Evolutionary conservation across 345 rosid genomes (phyloP).

Genomic region (Eucalyptus tenuipes): DNA sequence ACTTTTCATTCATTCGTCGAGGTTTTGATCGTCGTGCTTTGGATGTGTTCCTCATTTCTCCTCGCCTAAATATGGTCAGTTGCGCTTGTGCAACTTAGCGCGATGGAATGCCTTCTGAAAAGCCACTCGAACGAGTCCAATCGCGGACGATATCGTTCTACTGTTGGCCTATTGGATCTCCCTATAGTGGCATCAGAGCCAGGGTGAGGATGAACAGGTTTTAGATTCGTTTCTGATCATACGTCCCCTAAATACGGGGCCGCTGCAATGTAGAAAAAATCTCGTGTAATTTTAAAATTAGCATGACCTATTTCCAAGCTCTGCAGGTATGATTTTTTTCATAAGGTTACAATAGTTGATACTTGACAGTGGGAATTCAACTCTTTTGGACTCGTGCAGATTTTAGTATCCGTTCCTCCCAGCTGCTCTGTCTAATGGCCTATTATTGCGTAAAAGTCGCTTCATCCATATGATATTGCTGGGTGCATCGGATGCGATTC

Average conservation of each 20-base stretch:
- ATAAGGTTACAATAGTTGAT: neutral
- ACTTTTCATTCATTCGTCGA: neutral
- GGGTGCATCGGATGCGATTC: too few species aligned
- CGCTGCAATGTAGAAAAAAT: too few species aligned
- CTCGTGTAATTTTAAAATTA: too few species aligned
- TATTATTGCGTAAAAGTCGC: neutral
- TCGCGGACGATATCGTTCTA: neutral
- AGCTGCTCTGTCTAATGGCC: neutral
- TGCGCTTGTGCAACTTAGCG: neutral
- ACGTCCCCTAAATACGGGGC: neutral
- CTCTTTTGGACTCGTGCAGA: neutral
- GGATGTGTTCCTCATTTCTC: neutral
- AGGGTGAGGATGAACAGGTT: neutral
- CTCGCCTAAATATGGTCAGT: neutral
- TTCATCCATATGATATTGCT: neutral
- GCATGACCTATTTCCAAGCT: too few species aligned
- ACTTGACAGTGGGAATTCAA: neutral
- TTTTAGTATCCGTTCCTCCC: neutral
- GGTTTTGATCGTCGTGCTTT: neutral
- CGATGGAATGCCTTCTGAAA: neutral
- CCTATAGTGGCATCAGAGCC: neutral
- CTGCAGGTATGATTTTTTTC: too few species aligned
- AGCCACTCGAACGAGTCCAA: neutral
- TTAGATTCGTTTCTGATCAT: neutral
- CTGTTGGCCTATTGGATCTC: neutral